Conservation (phyloP, 805 yeast genomes). For the Osmozyma mogii region DNA sequence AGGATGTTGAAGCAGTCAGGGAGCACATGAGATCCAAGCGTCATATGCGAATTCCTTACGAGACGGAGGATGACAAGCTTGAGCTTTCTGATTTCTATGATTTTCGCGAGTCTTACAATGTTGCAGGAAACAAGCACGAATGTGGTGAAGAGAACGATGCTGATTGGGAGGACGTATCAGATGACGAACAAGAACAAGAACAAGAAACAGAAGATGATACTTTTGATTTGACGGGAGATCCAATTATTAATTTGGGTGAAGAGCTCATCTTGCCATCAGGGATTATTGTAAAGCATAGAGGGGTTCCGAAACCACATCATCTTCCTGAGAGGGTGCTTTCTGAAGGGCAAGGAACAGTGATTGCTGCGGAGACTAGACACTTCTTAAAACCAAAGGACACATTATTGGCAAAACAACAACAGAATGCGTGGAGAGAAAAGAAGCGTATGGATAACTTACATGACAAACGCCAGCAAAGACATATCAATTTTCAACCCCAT, state of each 20-base stretch:
- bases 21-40: conserved; percentile 82
- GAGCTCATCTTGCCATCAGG: conserved; percentile 38
- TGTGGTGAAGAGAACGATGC: conserved; percentile 2
- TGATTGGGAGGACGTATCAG: conserved; percentile 35
- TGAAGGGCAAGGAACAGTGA: conserved; percentile 38
- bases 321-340: conserved; percentile 35
- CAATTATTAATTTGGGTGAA: conserved; percentile 26
- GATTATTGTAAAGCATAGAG: conserved; percentile 35
- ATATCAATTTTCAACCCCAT: conserved; percentile 77
- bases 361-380: conserved; percentile 46
- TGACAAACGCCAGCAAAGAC: conserved; percentile 57
- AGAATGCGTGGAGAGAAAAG: conserved; percentile 54
- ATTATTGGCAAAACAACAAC: conserved; percentile 36
- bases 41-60: conserved; percentile 87
- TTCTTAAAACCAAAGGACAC: conserved; percentile 33
- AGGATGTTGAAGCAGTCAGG: conserved; percentile 73
- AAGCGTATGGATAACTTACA: conserved; percentile 40
- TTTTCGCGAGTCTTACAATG: conserved; percentile 55
- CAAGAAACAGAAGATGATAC: conserved; percentile 22
- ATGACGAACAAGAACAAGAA: conserved; percentile 13
- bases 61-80: conserved; percentile 65
- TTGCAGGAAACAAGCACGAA: conserved; percentile 2
- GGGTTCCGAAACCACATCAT: conserved; percentile 35
- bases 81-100: conserved; percentile 80
- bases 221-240: conserved; percentile 17